Conservation (phyloP, 805 yeast genomes). For the Blastobotrys muscicola region DNA sequence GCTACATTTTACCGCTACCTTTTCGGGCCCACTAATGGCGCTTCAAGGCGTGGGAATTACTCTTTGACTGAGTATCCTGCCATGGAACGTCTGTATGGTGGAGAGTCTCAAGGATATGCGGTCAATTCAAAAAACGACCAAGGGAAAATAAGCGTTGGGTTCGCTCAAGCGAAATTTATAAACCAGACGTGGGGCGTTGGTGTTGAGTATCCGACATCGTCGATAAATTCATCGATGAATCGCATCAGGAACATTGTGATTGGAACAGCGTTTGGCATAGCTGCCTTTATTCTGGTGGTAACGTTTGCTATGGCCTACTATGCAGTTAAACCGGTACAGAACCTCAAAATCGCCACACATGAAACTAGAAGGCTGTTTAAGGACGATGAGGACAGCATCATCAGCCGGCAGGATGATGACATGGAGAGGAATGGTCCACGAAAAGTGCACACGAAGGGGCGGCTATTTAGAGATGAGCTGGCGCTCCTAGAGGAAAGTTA, state of each 20-base stretch:
- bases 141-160: constrained; percentile 46
- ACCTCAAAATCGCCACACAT: constrained; percentile 76
- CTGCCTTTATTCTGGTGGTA: constrained; percentile 60
- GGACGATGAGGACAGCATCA: constrained; percentile 3
- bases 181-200: constrained; percentile 61
- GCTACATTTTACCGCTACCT: constrained; percentile 16
- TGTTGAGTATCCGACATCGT: constrained; percentile 51
- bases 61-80: constrained; percentile 22
- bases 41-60: constrained; percentile 6
- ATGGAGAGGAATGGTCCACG: constrained; percentile 7
- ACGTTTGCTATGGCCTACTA: constrained; percentile 78
- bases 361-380: constrained; percentile 30
- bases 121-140: constrained; percentile 22
- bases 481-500: constrained; percentile 81
- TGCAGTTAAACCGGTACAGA: constrained; percentile 75
- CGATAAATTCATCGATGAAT: constrained; percentile 54
- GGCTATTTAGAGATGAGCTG: constrained; percentile 52
- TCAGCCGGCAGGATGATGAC: neutral
- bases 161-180: constrained; percentile 35
- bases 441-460: constrained; percentile 5
- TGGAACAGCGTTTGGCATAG: constrained; percentile 72
- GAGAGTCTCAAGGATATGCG: too few relatives aligned
- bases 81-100: constrained; percentile 8
- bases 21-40: constrained; percentile 13
- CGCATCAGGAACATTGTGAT: constrained; percentile 58